These are phyloP conservation scores for Knufia fluminis DNA, from an alignment of 2,329 filamentous ascomycete species.

Conservation along the genomic window DNA sequence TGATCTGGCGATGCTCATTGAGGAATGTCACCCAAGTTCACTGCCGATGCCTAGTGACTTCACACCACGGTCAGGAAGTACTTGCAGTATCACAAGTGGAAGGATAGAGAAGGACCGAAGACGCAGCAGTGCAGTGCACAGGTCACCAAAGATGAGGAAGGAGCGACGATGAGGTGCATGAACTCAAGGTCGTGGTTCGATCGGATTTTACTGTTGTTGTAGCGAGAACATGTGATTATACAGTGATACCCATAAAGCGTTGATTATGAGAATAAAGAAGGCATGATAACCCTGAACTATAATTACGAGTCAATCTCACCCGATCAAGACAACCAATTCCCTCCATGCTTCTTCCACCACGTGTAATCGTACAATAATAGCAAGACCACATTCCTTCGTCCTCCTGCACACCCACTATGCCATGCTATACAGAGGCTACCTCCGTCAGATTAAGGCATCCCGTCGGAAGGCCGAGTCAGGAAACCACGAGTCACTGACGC, in stretches of 20 bases:
- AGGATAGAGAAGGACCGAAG: slow-evolving; percentile 19
- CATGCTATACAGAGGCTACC: too few relatives aligned
- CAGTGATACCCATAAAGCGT: neutral
- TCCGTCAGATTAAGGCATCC: too few relatives aligned
- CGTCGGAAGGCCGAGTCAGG: too few relatives aligned
- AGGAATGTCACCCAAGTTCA: slow-evolving; percentile 24
- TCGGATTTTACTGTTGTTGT: too few relatives aligned
- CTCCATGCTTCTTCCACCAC: too few relatives aligned
- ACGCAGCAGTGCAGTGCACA: slow-evolving; percentile 11
- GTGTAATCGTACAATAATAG: too few relatives aligned
- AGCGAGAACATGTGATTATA: neutral
- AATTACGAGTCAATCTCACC: neutral
- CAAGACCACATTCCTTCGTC: too few relatives aligned
- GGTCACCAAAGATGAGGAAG: slow-evolving; percentile 20
- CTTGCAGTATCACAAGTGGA: slow-evolving; percentile 11
- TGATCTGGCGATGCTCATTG: slow-evolving; percentile 24
- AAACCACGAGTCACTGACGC: neutral
- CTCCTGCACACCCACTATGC: too few relatives aligned
- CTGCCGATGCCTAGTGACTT: slow-evolving; percentile 17
- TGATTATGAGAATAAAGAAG: neutral
- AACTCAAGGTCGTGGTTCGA: neutral
- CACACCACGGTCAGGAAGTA: slow-evolving; percentile 12
- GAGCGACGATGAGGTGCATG: slow-evolving; percentile 10
- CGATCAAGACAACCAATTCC: neutral
- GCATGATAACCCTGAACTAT: neutral